Evolutionary conservation across 164 flowering plant genomes (phyloP), one percentile per base, ranked within the genome.

Genomic region (Magnolia officinalis): DNA sequence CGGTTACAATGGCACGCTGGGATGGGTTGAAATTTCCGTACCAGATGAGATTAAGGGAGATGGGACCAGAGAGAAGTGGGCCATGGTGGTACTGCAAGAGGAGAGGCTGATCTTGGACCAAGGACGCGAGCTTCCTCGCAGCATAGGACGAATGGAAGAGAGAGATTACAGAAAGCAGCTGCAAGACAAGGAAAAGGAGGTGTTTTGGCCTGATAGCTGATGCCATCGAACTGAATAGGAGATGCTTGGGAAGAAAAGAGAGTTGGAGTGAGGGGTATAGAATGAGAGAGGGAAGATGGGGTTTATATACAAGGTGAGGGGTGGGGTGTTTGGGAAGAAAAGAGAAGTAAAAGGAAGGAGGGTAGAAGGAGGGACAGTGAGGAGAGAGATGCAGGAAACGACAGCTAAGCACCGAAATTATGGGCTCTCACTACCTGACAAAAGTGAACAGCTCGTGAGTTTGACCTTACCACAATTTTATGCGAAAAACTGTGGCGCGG

Each of bases 11-110:
- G 18, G 96, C 87, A 0, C 86, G 74, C 52, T 90, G 93, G 52
- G 90, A 79, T 0, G 96, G 88, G 49, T 74, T 87, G 86, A 91
- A 90, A 5, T 85, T 83, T 4, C 96, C 96, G 61, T 92, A 92
- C 94, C 93, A 92, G 24, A 92, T 82, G 50, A 90, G 83, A 26
- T 89, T 89, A 68, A 90, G 67, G 49, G 94, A 74, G 64, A 88
- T 82, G 26, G 86, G 80, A 4, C 94, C 96, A 11, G 70, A 49
- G 11, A 92, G 92, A 59, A 92, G 92, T 65, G 87, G 80, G 23
- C 94, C 96, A 3, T 90, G 86, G 84, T 92, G 96, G 85, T 92
- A 92, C 14, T 75, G 67, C 31, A 91, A 65, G 18, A 79, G 79
- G 74, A 78, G 77, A 0, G 87, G 80, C 50, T 81, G 85, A 37